Conservation (phyloP, 2,329 filamentous ascomycete genomes). For the Xylariomycetidae sp. region DNA sequence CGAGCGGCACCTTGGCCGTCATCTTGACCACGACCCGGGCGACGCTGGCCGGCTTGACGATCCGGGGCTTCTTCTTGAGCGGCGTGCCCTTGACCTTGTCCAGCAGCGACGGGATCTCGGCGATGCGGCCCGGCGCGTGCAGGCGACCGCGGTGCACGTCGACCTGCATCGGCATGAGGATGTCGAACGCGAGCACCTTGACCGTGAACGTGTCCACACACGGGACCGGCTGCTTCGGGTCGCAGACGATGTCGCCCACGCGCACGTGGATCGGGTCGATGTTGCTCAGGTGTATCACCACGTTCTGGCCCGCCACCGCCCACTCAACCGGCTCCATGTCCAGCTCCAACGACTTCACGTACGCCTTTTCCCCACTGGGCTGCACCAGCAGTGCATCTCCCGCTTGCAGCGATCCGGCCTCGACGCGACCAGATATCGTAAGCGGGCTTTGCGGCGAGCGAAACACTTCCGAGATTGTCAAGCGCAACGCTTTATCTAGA, state of each 20-base stretch:
- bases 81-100: slow-evolving; percentile 74
- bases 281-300: slow-evolving; percentile 74
- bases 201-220: slow-evolving; percentile 70
- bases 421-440: slow-evolving; percentile 79
- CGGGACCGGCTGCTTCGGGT: slow-evolving; percentile 57
- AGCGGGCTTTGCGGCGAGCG: slow-evolving; percentile 74
- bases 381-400: slow-evolving; percentile 76
- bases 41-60: slow-evolving; percentile 73
- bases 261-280: slow-evolving; percentile 80
- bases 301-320: slow-evolving; percentile 88
- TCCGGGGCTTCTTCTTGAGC: slow-evolving; percentile 75
- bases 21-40: slow-evolving; percentile 73
- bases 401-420: slow-evolving; percentile 75
- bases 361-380: slow-evolving; percentile 74
- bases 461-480: slow-evolving; percentile 86
- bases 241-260: slow-evolving; percentile 82
- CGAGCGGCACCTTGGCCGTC: slow-evolving; percentile 68
- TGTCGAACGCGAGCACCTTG: slow-evolving; percentile 84
- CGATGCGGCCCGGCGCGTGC: slow-evolving; percentile 70
- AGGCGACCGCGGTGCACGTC: slow-evolving; percentile 84
- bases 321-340: slow-evolving; percentile 71
- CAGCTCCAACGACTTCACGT: slow-evolving; percentile 74
- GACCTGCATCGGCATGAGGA: slow-evolving; percentile 80
- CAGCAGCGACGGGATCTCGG: slow-evolving; percentile 63
- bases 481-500: slow-evolving; percentile 71